These are phyloP conservation scores for Beta vulgaris DNA, from an alignment of 148 eudicot genomes.

Conservation along the genomic window DNA sequence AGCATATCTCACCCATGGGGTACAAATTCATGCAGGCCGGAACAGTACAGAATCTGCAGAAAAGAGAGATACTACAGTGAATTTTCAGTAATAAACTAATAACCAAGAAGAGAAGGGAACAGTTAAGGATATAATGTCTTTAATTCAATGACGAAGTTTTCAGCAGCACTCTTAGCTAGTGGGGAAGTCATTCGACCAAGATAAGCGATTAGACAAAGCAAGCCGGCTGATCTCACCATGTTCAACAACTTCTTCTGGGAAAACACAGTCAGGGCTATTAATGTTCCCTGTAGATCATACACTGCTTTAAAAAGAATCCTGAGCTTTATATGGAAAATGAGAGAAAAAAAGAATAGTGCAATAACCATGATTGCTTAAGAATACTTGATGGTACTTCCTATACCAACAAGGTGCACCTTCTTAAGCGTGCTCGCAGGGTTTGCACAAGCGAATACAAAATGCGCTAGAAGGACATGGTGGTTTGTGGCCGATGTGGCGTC, in stretches of 20 bases:
- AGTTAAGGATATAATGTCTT: not conserved
- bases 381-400: no score
- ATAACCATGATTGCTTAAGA: no score
- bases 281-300: conserved; percentile 44
- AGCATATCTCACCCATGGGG: conserved; percentile 51
- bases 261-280: conserved; percentile 52
- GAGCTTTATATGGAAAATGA: not conserved
- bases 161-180: conserved; percentile 49
- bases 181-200: conserved; percentile 59
- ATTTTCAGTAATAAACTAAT: not conserved
- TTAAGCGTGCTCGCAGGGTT: no score
- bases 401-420: no score
- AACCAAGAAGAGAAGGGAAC: not conserved
- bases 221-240: conserved; percentile 49
- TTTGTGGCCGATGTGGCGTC: no score
- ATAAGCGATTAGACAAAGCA: conserved; percentile 58
- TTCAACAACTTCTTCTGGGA: conserved; percentile 39
- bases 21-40: conserved; percentile 49
- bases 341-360: not conserved
- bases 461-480: no score
- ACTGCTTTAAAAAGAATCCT: not conserved
- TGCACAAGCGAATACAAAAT: no score
- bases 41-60: conserved; percentile 42
- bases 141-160: conserved; percentile 55
- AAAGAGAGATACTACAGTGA: not conserved